phyloP scores from a whole-genome alignment of 345 rosid genomes.

The Clausena lansium region DNA sequence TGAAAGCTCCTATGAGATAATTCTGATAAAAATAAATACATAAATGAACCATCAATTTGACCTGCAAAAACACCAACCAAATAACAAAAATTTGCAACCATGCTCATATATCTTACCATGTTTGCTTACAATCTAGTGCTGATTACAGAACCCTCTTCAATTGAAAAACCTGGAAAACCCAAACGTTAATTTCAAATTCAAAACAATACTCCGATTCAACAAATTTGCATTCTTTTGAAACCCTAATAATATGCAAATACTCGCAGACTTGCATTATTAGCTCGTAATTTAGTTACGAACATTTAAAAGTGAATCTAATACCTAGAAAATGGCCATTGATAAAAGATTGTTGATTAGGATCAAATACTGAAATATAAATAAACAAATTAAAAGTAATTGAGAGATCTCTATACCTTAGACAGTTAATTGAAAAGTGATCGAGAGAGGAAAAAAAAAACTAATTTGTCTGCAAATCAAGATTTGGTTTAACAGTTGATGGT shows the following conservation, averaged over 20 bases:
- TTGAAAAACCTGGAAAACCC: background rate
- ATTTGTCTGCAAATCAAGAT: background rate
- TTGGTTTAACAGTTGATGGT: background rate
- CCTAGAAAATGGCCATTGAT: background rate
- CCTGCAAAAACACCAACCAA: background rate
- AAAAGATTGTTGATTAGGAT: background rate
- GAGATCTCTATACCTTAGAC: background rate
- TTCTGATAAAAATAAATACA: constrained; percentile 39
- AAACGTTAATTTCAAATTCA: background rate
- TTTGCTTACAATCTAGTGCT: background rate
- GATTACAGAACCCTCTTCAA: background rate
- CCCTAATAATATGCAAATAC: background rate
- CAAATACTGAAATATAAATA: background rate
- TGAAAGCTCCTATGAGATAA: constrained; percentile 93
- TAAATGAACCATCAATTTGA: background rate
- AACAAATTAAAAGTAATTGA: background rate
- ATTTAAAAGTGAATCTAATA: background rate
- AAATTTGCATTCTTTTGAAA: background rate
- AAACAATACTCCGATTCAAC: background rate
- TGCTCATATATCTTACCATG: constrained; percentile 25
- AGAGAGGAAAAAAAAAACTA: background rate
- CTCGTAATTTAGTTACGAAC: background rate
- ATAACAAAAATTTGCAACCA: background rate
- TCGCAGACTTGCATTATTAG: background rate
- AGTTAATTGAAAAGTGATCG: background rate